Percentiles rank a stretch among this genome's conserved stretches.
Conservation (phyloP, 371 early-diverging fungal genomes). For the Haplosporangium sp. region DNA sequence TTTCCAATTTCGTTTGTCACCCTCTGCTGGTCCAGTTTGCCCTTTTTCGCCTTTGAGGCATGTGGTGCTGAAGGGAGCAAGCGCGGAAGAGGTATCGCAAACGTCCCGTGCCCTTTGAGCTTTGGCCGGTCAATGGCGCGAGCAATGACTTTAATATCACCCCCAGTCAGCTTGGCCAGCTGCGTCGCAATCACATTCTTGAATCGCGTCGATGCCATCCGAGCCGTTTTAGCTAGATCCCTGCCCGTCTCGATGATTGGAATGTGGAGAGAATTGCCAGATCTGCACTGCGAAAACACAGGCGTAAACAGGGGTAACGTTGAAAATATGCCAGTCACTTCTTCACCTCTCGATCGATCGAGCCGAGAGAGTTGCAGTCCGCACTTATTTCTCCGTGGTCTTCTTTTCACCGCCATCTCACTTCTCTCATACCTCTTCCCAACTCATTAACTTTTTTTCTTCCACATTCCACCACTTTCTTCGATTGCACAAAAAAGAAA, state of each 20-base stretch:
- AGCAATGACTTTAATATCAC: slow-evolving; percentile 39
- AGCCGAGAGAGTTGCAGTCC: no score
- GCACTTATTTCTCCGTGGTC: no score
- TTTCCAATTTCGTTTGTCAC: not conserved
- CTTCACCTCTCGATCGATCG: no score
- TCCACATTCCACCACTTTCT: not conserved
- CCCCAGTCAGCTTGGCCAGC: slow-evolving; percentile 40
- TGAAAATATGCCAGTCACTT: slow-evolving; percentile 1
- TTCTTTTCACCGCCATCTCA: no score
- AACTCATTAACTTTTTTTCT: not conserved
- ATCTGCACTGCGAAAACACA: no score
- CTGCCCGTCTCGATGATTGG: not conserved
- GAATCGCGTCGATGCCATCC: slow-evolving; percentile 57
- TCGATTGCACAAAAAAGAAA: not conserved
- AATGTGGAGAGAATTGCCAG: not conserved
- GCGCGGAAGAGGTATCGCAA: slow-evolving; percentile 45
- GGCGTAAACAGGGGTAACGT: not conserved
- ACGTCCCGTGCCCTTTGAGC: slow-evolving; percentile 49
- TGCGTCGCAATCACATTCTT: slow-evolving; percentile 61
- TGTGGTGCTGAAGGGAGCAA: slow-evolving; percentile 11
- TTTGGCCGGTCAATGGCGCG: slow-evolving; percentile 61
- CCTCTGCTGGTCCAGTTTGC: not conserved
- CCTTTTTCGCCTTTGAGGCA: not conserved
- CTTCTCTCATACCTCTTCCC: not conserved
- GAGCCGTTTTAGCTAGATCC: not conserved